Base-by-base conservation (phyloP, 345 rosid species). In the Atalantia buxifolia region DNA sequence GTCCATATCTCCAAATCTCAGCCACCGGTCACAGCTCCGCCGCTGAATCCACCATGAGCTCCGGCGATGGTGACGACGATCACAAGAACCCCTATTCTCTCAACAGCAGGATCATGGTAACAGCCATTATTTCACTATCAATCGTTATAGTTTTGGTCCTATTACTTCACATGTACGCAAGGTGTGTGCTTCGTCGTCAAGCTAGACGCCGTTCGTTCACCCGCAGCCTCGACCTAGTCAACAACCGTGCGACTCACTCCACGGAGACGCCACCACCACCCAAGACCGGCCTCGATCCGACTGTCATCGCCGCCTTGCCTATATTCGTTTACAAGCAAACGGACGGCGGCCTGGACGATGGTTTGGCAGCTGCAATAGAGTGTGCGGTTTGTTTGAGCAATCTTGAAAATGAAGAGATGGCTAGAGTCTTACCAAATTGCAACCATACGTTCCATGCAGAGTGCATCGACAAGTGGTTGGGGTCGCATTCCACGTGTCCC, bases 401-500 rank as follows among this genome's bases (percentile, higher is more conserved):
- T 66, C 82, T 94, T 7, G 92, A 90, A 62, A 92, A 90, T 48
- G 85, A 88, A 74, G 97, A 93, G 64, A 88, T 79, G 64, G 97
- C 78, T 0, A 86, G 91, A 81, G 42, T 84, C 69, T 77, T 94
- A 42, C 98, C 98, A 1, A 92, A 90, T 33, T 94, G 97, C 74
- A 88, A 86, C 61, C 98, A 93, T 78, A 80, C 80, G n/a, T 94
- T 94, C 74, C 97, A 93, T 42, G 89, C 83, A 0, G 85, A 80
- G 53, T 94, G 98, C 74, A 83, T 94, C 10, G 94, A 94, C 75
- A 82, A 76, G 66, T 94, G 97, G 98, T 70, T 94, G 42, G 53
- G 82, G 59, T 81, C 89, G 8, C 88, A 66, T 19, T 82, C 97
- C 22, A 92, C 90, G 0, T 93, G 98, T 74, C 98, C 98, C 0